Conservation (phyloP, 2,329 filamentous ascomycete species). For the Monosporascus sp. region DNA sequence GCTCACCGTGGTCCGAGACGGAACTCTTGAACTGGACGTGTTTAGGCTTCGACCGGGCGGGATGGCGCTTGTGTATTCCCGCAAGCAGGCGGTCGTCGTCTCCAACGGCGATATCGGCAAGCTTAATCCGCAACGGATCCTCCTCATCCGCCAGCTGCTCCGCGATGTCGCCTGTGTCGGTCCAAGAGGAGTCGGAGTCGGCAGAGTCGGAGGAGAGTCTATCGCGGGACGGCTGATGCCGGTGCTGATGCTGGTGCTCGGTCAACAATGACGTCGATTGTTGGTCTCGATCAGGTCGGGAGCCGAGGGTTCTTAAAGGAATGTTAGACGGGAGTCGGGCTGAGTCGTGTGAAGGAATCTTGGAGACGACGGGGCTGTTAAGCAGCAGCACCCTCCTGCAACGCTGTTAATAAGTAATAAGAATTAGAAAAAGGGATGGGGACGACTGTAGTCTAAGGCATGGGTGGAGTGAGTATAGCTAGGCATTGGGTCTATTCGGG, state of each 20-base stretch:
- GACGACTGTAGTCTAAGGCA: conserved; percentile 7
- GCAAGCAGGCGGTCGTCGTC: conserved; percentile 55
- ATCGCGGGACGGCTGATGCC: conserved; percentile 37
- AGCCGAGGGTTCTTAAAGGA: conserved; percentile 70
- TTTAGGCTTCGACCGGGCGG: conserved; percentile 42
- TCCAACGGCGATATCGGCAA: conserved; percentile 53
- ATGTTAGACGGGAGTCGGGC: conserved; percentile 77
- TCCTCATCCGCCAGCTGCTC: conserved; percentile 82
- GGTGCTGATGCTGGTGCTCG: conserved; percentile 37
- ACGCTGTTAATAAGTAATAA: conserved; percentile 17
- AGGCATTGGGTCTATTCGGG: conserved; percentile 17
- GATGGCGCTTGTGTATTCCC: conserved; percentile 40
- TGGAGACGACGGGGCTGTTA: conserved; percentile 73
- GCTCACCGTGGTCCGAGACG: conserved; percentile 34
- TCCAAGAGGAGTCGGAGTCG: conserved; percentile 74
- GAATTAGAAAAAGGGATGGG: conserved; percentile 23
- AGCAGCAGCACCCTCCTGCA: conserved; percentile 67
- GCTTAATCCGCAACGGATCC: conserved; percentile 70
- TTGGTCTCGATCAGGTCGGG: conserved; percentile 31
- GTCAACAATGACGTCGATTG: conserved; percentile 43
- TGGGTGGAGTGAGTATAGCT: conserved; percentile 25
- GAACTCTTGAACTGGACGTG: conserved; percentile 63
- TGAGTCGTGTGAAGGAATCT: conserved; percentile 72
- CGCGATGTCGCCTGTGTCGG: conserved; percentile 89
- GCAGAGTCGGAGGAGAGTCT: conserved; percentile 47